phyloP scores from a whole-genome alignment of 345 rosid genomes.

The Syzygium aromaticum region DNA sequence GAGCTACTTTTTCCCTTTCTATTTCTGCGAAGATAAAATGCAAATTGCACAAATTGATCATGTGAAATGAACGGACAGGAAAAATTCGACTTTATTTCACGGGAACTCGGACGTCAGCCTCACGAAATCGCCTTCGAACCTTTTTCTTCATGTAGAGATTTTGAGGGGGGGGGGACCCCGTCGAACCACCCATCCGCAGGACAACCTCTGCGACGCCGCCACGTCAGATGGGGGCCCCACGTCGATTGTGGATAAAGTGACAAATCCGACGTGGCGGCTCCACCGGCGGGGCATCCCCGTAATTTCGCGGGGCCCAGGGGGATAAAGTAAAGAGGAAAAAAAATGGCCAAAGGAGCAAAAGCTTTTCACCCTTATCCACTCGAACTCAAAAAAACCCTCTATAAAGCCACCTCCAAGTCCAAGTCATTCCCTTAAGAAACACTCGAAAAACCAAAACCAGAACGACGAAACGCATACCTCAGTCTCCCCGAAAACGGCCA shows the following conservation, averaged over 20 bases:
- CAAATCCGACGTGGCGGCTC: background rate
- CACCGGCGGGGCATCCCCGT: background rate
- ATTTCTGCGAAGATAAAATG: background rate
- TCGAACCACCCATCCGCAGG: background rate
- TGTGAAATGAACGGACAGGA: too few species aligned
- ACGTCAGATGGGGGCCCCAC: background rate
- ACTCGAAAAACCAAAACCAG: background rate
- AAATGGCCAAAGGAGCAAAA: background rate
- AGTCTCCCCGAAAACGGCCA: background rate
- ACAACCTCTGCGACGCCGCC: background rate
- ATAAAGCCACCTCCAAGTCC: background rate
- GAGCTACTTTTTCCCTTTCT: too few species aligned
- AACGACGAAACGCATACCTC: background rate
- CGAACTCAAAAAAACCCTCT: background rate
- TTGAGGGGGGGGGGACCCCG: background rate
- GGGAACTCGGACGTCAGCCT: background rate
- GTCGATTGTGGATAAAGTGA: background rate
- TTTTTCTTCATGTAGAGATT: background rate
- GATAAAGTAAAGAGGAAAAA: background rate
- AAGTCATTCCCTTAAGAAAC: background rate
- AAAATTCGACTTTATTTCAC: background rate
- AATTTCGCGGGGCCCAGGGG: background rate
- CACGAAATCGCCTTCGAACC: background rate
- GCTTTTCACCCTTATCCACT: background rate
- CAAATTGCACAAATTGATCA: background rate